Conservation (phyloP, 2,329 filamentous ascomycete species). For the Harringtonia lauricola region DNA sequence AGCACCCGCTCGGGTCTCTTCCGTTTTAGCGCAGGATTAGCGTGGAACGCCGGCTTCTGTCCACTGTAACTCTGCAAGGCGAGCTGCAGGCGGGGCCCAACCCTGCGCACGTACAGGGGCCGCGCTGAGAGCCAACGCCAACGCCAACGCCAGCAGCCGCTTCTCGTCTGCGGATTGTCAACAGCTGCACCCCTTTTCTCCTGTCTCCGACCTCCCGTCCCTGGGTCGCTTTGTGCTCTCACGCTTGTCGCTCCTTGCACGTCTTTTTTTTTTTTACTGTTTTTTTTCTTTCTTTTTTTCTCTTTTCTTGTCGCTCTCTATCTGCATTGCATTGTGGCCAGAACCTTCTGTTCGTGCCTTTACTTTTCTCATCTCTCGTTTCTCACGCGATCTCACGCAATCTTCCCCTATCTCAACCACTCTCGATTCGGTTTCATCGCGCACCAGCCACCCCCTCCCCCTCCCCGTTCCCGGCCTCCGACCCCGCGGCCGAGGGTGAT, state of each 20-base stretch:
- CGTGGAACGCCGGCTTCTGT: too few relatives aligned
- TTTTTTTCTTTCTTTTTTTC: background rate
- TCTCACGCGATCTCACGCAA: too few relatives aligned
- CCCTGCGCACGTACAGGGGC: background rate
- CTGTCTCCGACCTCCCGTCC: too few relatives aligned
- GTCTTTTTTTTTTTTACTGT: background rate
- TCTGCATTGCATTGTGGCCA: background rate
- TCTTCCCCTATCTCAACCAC: too few relatives aligned
- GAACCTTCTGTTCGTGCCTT: too few relatives aligned
- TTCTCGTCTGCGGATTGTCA: background rate
- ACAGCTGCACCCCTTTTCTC: background rate
- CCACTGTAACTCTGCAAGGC: too few relatives aligned
- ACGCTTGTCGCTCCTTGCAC: background rate
- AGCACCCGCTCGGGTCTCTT: background rate
- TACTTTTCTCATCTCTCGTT: background rate
- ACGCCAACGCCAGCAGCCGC: too few relatives aligned
- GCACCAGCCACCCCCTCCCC: too few relatives aligned
- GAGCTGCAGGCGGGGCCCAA: background rate
- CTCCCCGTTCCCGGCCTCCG: background rate
- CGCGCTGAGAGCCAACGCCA: too few relatives aligned
- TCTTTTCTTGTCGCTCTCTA: background rate
- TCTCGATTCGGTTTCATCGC: background rate
- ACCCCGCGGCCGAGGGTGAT: constrained; percentile 12
- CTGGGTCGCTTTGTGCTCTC: background rate
- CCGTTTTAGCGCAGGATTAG: too few relatives aligned